A percentile compares a stretch with the other conserved stretches of the same genome.
Conservation (phyloP, 2,329 filamentous ascomycete genomes). For the Aspergillus spinulosporus region DNA sequence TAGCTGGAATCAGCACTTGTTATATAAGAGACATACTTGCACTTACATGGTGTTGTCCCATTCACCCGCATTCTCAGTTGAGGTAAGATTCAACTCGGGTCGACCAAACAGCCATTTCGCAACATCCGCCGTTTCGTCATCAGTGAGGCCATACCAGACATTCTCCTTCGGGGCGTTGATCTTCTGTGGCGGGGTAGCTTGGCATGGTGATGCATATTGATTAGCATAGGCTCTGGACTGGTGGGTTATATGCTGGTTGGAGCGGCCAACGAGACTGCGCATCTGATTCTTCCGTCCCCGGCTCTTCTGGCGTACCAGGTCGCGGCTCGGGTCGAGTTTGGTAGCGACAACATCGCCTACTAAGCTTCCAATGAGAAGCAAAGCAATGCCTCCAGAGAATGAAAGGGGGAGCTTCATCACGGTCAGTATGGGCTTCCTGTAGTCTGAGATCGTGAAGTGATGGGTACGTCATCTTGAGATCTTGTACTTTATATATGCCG, state of each 20-base stretch:
- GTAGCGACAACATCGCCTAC: conserved; percentile 13
- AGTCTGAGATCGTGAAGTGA: conserved; percentile 18
- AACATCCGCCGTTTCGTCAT: conserved; percentile 16
- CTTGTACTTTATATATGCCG: conserved; percentile 3
- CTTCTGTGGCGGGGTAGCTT: conserved; percentile 8
- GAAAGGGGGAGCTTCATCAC: conserved; percentile 15
- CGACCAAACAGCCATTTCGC: conserved; percentile 16
- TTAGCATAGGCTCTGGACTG: not conserved
- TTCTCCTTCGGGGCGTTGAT: conserved; percentile 15
- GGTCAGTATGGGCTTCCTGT: not conserved
- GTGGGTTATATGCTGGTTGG: conserved; percentile 3
- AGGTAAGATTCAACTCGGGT: conserved; percentile 14
- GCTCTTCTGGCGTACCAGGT: conserved; percentile 7
- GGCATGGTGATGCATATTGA: conserved; percentile 2
- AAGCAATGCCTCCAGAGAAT: conserved; percentile 4
- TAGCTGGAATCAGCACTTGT: not conserved
- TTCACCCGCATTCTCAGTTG: conserved; percentile 12
- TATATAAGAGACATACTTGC: not conserved
- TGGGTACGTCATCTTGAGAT: conserved; percentile 17
- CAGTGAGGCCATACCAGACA: conserved; percentile 15
- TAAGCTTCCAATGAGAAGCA: conserved; percentile 13
- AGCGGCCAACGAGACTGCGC: conserved; percentile 13
- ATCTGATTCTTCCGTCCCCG: conserved; percentile 12
- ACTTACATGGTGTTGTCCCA: conserved; percentile 19
- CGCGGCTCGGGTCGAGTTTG: conserved; percentile 5